These are phyloP conservation scores for Neurospora sp. DNA, from an alignment of 495 filamentous ascomycete species.

Conservation along the genomic window DNA sequence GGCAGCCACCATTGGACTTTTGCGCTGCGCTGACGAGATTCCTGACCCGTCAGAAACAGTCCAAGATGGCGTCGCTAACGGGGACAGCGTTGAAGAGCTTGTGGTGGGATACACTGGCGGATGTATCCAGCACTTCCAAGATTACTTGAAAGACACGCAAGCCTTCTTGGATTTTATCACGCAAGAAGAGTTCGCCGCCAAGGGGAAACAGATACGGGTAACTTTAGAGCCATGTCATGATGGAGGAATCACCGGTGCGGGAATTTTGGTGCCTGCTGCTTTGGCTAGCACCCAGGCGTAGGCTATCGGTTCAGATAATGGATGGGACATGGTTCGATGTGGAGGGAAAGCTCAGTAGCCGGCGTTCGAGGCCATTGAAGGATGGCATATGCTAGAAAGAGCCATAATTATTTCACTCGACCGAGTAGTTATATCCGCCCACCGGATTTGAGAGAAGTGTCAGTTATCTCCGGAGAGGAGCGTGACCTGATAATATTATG, in stretches of 20 bases:
- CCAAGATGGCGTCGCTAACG: background rate
- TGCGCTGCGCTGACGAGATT: conserved; percentile 58
- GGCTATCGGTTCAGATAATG: background rate
- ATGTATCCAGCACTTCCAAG: conserved; percentile 66
- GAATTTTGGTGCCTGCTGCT: conserved; percentile 54
- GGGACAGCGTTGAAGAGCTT: conserved; percentile 40
- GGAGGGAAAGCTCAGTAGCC: background rate
- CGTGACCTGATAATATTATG: background rate
- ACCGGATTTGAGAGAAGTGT: background rate
- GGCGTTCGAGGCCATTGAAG: background rate
- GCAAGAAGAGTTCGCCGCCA: conserved; percentile 42
- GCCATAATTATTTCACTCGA: background rate
- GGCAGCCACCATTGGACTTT: conserved; percentile 57
- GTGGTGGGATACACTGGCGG: conserved; percentile 72
- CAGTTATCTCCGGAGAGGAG: background rate
- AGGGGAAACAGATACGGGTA: conserved; percentile 45
- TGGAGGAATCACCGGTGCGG: conserved; percentile 67
- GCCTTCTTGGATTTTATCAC: conserved; percentile 55
- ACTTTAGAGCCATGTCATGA: conserved; percentile 61
- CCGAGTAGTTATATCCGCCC: background rate
- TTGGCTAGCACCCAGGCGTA: conserved; percentile 10
- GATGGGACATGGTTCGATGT: background rate
- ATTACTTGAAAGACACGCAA: conserved; percentile 61
- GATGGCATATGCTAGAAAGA: background rate
- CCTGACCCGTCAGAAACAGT: conserved; percentile 9